phyloP scores from a whole-genome alignment of 805 yeast genomes.

The Candida sakaeoensis region DNA sequence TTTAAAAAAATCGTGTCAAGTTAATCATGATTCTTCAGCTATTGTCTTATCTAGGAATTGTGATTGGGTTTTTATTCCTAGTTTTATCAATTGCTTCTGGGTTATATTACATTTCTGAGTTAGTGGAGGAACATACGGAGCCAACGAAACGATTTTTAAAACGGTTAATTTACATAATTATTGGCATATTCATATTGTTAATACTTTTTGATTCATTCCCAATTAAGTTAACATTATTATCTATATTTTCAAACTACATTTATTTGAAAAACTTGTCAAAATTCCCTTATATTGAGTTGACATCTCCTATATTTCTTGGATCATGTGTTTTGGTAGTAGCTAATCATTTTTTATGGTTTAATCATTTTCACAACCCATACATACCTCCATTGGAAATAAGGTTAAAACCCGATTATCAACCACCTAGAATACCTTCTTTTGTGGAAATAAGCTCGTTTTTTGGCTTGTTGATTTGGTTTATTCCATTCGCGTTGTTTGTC shows the following conservation, averaged over 20 bases:
- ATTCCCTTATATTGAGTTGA: constrained; percentile 80
- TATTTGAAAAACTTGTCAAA: constrained; percentile 73
- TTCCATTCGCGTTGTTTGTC: constrained; percentile 89
- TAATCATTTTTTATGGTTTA: constrained; percentile 90
- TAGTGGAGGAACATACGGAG: constrained; percentile 90
- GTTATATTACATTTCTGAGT: constrained; percentile 82
- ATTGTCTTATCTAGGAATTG: constrained; percentile 36
- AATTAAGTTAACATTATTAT: constrained; percentile 57
- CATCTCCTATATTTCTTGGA: constrained; percentile 64
- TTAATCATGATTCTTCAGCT: constrained; percentile 35
- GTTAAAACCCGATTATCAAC: constrained; percentile 52
- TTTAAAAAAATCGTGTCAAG: too few species aligned
- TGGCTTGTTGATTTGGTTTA: constrained; percentile 89
- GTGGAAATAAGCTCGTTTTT: constrained; percentile 93
- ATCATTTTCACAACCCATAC: constrained; percentile 68
- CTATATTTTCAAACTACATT: constrained; percentile 65
- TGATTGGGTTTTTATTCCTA: constrained; percentile 38
- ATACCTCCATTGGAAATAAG: constrained; percentile 67
- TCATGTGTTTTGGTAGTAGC: constrained; percentile 70
- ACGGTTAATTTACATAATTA: constrained; percentile 60
- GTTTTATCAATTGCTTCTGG: constrained; percentile 76
- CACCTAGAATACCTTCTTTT: constrained; percentile 74
- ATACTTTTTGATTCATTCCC: constrained; percentile 80
- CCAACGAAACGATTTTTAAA: constrained; percentile 70
- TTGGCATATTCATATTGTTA: constrained; percentile 51